Percentiles rank a stretch among this genome's conserved stretches.
Conservation (phyloP, 1,284 basidiomycete genomes). For the Ceratobasidium sp. region DNA sequence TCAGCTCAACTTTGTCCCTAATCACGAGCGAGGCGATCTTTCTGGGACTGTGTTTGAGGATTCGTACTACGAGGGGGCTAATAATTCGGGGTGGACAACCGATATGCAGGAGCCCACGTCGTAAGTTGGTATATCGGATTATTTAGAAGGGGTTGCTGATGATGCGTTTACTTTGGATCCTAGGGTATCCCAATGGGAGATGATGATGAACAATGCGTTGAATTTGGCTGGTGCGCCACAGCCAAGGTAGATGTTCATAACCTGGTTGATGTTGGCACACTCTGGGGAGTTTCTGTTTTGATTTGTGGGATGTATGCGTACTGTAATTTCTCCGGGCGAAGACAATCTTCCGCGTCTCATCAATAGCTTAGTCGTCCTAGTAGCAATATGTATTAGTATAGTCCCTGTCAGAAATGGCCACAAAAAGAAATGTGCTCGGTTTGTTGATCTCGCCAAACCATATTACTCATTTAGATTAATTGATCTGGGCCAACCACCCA, state of each 20-base stretch:
- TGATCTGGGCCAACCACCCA: too few relatives aligned
- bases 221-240: neutral
- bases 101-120: neutral
- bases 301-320: too few relatives aligned
- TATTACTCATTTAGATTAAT: too few relatives aligned
- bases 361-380: too few relatives aligned
- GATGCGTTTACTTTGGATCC: neutral
- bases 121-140: neutral
- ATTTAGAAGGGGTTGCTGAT: neutral
- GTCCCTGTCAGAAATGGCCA: too few relatives aligned
- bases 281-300: too few relatives aligned
- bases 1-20: constrained; percentile 1
- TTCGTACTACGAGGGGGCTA: neutral
- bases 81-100: neutral
- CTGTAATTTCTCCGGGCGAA: too few relatives aligned
- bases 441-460: too few relatives aligned
- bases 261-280: neutral
- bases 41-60: neutral
- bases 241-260: neutral
- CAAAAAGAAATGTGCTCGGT: too few relatives aligned
- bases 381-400: too few relatives aligned
- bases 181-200: constrained; percentile 8
- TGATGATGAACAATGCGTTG: constrained; percentile 2
- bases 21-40: neutral
- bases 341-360: too few relatives aligned